Conservation (phyloP, 2,329 filamentous ascomycete genomes). For the Teratosphaeria gauchensis region DNA sequence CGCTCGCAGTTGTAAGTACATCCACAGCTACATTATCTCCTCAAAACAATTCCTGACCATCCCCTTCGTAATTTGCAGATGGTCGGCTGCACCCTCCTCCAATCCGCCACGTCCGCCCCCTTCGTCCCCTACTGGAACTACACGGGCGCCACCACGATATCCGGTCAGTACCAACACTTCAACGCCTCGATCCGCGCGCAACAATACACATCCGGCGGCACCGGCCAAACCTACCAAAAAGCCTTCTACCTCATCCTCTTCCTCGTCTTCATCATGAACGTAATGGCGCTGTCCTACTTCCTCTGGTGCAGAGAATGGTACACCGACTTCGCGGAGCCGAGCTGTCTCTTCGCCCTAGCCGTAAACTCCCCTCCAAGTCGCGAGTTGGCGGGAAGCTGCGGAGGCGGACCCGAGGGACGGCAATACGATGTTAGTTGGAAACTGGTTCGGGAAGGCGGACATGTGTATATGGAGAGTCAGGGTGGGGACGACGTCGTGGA, state of each 20-base stretch:
- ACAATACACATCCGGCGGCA: slow-evolving; percentile 60
- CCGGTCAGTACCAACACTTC: slow-evolving; percentile 49
- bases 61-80: no score
- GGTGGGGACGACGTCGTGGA: slow-evolving; percentile 15
- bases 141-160: slow-evolving; percentile 13
- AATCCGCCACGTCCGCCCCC: slow-evolving; percentile 49
- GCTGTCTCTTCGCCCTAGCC: slow-evolving; percentile 45
- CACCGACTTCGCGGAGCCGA: slow-evolving; percentile 69
- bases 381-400: slow-evolving; percentile 46
- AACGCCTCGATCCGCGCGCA: slow-evolving; percentile 54
- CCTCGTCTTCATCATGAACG: slow-evolving; percentile 57
- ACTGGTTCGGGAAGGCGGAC: slow-evolving; percentile 31
- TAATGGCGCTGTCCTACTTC: slow-evolving; percentile 56
- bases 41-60: no score
- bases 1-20: slow-evolving; percentile 61
- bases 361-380: slow-evolving; percentile 52
- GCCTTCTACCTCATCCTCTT: slow-evolving; percentile 59
- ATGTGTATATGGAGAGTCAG: slow-evolving; percentile 44
- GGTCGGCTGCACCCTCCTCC: slow-evolving; percentile 55
- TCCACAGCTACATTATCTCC: no score
- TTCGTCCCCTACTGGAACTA: slow-evolving; percentile 45
- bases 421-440: slow-evolving; percentile 40
- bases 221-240: slow-evolving; percentile 46
- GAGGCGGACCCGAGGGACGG: slow-evolving; percentile 43
- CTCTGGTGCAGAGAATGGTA: slow-evolving; percentile 52